A percentile compares a stretch with the other conserved stretches of the same genome.
These are phyloP conservation scores for Aspergillus sergii DNA, from an alignment of 2,329 filamentous ascomycete genomes.

Conservation along the genomic window DNA sequence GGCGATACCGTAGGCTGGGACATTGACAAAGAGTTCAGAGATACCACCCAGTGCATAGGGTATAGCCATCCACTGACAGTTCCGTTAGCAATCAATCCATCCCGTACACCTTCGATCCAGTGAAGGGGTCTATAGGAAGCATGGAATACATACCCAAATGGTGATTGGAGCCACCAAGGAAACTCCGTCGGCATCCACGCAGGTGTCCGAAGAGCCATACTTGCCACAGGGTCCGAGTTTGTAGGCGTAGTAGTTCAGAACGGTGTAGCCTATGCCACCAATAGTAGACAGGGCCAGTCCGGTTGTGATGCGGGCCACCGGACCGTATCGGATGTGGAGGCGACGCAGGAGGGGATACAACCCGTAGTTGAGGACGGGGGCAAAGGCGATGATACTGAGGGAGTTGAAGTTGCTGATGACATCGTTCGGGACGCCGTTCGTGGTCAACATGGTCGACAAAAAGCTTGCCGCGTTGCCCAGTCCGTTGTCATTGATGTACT, in stretches of 20 bases:
- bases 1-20: neutral
- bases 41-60: neutral
- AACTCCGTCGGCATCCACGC: neutral
- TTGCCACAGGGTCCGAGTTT: neutral
- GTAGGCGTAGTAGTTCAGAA: neutral
- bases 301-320: neutral
- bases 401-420: neutral
- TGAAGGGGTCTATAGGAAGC: neutral
- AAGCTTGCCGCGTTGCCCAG: neutral
- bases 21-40: neutral
- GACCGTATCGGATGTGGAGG: neutral
- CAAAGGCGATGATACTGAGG: neutral
- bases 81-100: neutral
- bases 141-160: neutral
- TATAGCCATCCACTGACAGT: neutral
- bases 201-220: neutral
- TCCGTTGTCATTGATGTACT: neutral
- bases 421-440: neutral
- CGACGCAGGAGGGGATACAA: neutral
- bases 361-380: neutral
- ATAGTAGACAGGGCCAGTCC: neutral
- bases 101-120: rapidly evolving
- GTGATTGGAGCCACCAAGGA: neutral
- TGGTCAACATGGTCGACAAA: neutral
- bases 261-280: neutral